These are phyloP conservation scores for Ustilago sp. DNA, from an alignment of 1,284 basidiomycete genomes.

Conservation along the genomic window DNA sequence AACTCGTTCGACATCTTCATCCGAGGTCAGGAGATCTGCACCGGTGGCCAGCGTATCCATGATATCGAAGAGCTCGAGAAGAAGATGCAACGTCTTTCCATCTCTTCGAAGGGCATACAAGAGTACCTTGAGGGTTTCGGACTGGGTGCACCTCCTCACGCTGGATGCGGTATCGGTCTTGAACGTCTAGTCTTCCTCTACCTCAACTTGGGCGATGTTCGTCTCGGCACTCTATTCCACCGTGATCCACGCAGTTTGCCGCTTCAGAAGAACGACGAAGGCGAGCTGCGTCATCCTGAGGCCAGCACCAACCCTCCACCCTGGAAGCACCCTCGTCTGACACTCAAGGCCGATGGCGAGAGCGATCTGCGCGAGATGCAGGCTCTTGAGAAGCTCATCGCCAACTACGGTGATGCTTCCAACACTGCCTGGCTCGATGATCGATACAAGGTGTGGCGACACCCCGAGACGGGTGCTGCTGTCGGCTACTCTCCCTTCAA, in stretches of 20 bases:
- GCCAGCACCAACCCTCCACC: slow-evolving; percentile 64
- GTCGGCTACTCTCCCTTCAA: slow-evolving; percentile 72
- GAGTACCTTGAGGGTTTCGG: slow-evolving; percentile 68
- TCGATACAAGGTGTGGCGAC: slow-evolving; percentile 74
- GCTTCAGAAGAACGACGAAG: slow-evolving; percentile 31
- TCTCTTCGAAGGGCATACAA: slow-evolving; percentile 60
- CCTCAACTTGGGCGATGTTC: slow-evolving; percentile 67
- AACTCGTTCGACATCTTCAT: slow-evolving; percentile 68
- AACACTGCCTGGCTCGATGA: slow-evolving; percentile 75
- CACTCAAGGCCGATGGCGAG: slow-evolving; percentile 33
- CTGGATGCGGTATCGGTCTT: slow-evolving; percentile 68
- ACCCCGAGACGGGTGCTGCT: slow-evolving; percentile 72
- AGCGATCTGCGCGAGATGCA: slow-evolving; percentile 59
- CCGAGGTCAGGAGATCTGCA: slow-evolving; percentile 68
- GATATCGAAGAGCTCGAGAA: slow-evolving; percentile 58
- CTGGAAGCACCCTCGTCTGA: slow-evolving; percentile 46
- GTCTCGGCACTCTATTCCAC: slow-evolving; percentile 66
- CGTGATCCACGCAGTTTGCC: slow-evolving; percentile 66
- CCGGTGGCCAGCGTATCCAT: slow-evolving; percentile 69
- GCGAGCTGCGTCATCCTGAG: slow-evolving; percentile 62
- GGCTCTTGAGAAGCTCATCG: slow-evolving; percentile 72
- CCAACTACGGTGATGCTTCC: slow-evolving; percentile 74
- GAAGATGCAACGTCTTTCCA: slow-evolving; percentile 56
- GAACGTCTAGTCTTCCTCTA: slow-evolving; percentile 68
- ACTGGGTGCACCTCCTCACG: slow-evolving; percentile 66